phyloP scores from a whole-genome alignment of 108 stramenopile species.

The Cafeteria roenbergensis region DNA sequence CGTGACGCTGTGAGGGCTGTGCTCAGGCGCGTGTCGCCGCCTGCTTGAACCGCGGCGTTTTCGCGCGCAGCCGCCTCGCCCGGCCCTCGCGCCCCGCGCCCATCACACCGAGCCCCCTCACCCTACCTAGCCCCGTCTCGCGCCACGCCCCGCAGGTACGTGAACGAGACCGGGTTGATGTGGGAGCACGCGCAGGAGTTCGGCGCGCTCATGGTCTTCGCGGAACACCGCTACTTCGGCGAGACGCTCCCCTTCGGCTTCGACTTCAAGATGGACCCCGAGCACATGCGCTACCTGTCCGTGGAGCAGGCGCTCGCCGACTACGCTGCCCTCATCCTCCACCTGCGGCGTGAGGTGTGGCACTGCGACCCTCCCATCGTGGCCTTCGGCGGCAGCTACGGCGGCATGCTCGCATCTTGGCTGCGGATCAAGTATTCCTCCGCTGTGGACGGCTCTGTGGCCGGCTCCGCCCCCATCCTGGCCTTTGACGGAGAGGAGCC shows the following conservation, averaged over 20 bases:
- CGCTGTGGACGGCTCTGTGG: slow-evolving; percentile 62
- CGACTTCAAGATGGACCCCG: not conserved
- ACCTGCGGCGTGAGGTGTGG: slow-evolving; percentile 23
- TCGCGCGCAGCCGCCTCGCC: no score
- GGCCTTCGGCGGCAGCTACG: slow-evolving; percentile 73
- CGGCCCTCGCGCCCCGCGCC: no score
- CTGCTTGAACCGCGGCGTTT: no score
- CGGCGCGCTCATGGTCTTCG: slow-evolving; percentile 60
- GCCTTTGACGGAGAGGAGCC: slow-evolving; percentile 18
- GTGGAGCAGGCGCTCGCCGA: slow-evolving; percentile 59
- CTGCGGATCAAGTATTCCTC: slow-evolving; percentile 70
- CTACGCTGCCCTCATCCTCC: slow-evolving; percentile 52
- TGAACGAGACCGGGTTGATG: slow-evolving; percentile 71
- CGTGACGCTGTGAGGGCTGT: slow-evolving; percentile 33
- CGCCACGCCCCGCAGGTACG: slow-evolving; percentile 20
- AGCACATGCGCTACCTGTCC: slow-evolving; percentile 13
- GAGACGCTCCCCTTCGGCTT: slow-evolving; percentile 13
- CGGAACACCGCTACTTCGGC: slow-evolving; percentile 76
- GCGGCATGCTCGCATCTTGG: slow-evolving; percentile 77
- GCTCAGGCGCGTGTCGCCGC: not conserved
- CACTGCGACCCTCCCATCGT: slow-evolving; percentile 30
- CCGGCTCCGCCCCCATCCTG: slow-evolving; percentile 50
- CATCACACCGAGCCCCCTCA: no score
- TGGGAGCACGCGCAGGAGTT: slow-evolving; percentile 64
- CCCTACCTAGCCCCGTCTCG: no score